Conservation (phyloP, 768 basidiomycete species). For the Russula sp. region DNA sequence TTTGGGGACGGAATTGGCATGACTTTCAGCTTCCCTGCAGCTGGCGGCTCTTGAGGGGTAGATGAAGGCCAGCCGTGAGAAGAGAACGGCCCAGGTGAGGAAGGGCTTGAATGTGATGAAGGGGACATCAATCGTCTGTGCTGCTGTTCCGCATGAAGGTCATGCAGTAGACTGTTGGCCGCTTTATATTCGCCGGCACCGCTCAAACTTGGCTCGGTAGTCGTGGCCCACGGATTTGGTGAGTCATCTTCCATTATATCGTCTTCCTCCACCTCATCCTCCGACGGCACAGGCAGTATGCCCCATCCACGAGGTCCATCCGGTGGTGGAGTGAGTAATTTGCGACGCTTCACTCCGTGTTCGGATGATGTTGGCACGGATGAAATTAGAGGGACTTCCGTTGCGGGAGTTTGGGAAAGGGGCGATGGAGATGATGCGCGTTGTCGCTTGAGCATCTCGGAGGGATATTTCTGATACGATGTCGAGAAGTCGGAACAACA, state of each 20-base stretch:
- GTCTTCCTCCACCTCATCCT: conserved; percentile 37
- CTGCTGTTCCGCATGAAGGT: conserved; percentile 65
- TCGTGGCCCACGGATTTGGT: background rate
- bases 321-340: conserved; percentile 49
- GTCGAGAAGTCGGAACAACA: background rate
- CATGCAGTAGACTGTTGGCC: conserved; percentile 63
- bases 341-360: conserved; percentile 51
- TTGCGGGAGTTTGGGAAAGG: conserved; percentile 16
- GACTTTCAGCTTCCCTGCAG: background rate
- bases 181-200: conserved; percentile 49
- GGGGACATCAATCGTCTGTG: conserved; percentile 52
- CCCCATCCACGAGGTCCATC: conserved; percentile 56
- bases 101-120: conserved; percentile 1
- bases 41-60: background rate
- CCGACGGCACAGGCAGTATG: background rate
- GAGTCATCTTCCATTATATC: conserved; percentile 23
- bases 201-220: conserved; percentile 14
- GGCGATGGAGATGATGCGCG: conserved; percentile 29
- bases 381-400: conserved; percentile 22
- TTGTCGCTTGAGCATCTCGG: conserved; percentile 31
- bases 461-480: background rate
- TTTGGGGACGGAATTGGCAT: background rate
- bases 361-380: conserved; percentile 35
- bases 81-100: conserved; percentile 10
- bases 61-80: conserved; percentile 1